Conservation (phyloP, 768 basidiomycete genomes). For the Suillus hirtellus region DNA sequence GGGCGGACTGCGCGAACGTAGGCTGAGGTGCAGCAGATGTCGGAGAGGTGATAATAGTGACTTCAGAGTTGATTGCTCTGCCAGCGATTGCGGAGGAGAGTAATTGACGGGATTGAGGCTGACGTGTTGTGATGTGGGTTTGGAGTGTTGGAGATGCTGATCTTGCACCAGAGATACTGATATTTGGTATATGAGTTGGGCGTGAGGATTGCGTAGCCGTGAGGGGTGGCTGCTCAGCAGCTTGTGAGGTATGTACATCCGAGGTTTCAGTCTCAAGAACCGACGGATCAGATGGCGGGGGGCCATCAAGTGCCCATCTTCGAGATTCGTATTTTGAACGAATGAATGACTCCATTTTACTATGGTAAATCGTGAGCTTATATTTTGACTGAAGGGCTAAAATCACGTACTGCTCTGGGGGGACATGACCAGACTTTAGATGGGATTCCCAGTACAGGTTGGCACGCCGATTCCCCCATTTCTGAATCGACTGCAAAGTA, state of each 20-base stretch:
- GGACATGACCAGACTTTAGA: constrained; percentile 85
- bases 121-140: constrained; percentile 28
- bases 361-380: constrained; percentile 30
- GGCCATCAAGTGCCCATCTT: constrained; percentile 93
- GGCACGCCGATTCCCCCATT: constrained; percentile 92
- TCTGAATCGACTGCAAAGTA: constrained; percentile 66
- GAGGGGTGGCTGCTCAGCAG: constrained; percentile 13
- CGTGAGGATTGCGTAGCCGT: constrained; percentile 5
- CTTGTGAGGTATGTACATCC: constrained; percentile 5
- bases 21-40: constrained; percentile 17
- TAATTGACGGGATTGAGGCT: constrained; percentile 30
- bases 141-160: constrained; percentile 30
- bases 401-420: constrained; percentile 86
- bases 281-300: constrained; percentile 79
- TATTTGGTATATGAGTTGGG: constrained; percentile 15
- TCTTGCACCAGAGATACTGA: constrained; percentile 26
- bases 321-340: constrained; percentile 94
- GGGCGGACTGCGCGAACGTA: constrained; percentile 27
- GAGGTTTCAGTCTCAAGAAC: constrained; percentile 53
- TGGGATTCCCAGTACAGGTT: constrained; percentile 99
- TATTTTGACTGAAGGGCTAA: constrained; percentile 3
- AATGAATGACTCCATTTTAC: constrained; percentile 98
- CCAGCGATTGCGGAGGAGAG: constrained; percentile 42
- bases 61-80: constrained; percentile 20
- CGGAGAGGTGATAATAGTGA: constrained; percentile 11